phyloP scores from a whole-genome alignment of 2,329 filamentous ascomycete genomes.

The Pseudocercospora musae region DNA sequence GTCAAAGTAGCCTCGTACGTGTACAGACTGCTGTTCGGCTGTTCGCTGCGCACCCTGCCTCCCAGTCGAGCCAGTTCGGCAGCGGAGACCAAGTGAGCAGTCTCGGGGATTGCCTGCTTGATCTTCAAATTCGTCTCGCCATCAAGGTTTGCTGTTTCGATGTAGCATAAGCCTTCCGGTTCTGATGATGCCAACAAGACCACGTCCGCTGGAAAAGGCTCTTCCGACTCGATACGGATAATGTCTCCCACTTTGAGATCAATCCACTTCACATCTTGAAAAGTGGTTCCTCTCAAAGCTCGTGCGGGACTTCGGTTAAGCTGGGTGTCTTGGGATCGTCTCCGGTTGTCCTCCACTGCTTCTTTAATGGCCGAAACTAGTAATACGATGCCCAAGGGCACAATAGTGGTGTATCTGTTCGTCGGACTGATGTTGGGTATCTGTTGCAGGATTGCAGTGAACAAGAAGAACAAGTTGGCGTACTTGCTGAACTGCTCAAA shows the following conservation, averaged over 20 bases:
- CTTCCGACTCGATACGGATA: conserved; percentile 86
- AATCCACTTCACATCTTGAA: conserved; percentile 88
- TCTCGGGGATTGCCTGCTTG: conserved; percentile 95
- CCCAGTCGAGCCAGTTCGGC: conserved; percentile 80
- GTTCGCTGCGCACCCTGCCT: conserved; percentile 86
- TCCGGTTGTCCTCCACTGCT: conserved; percentile 85
- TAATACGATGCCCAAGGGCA: conserved; percentile 83
- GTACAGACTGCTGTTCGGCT: conserved; percentile 96
- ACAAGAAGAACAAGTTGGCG: conserved; percentile 98
- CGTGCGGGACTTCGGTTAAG: conserved; percentile 84
- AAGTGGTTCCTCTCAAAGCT: conserved; percentile 77
- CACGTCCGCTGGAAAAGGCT: conserved; percentile 90
- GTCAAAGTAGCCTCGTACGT: conserved; percentile 97
- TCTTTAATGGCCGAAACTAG: conserved; percentile 96
- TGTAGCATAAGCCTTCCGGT: conserved; percentile 95
- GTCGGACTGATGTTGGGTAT: conserved; percentile 94
- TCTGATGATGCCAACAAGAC: conserved; percentile 92
- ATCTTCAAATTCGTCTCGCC: conserved; percentile 98
- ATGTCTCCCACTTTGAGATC: conserved; percentile 91
- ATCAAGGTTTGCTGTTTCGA: conserved; percentile 96
- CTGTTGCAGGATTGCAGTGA: conserved; percentile 90
- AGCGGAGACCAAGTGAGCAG: conserved; percentile 78
- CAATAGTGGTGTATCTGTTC: conserved; percentile 93
- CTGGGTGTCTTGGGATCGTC: conserved; percentile 79
- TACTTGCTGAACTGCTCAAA: conserved; percentile 99